Conservation (phyloP, 352 stramenopile genomes). For the Blastocystis sp. region DNA sequence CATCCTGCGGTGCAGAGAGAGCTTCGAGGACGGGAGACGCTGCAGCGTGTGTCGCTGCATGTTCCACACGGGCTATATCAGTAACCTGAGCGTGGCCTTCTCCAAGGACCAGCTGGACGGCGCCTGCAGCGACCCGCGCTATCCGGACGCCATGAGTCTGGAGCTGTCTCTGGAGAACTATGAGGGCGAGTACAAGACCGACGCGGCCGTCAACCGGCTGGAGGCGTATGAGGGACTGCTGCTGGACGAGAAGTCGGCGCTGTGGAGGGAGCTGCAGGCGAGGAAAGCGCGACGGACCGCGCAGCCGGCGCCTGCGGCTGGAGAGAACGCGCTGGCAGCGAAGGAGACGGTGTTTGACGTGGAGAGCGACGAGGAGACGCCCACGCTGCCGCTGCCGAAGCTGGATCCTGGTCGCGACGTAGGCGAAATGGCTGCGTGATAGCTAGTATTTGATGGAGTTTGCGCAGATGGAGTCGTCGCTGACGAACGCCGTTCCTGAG, state of each 20-base stretch:
- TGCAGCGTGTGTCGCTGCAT: constrained; percentile 46
- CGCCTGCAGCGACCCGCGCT: not conserved
- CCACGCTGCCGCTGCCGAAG: not conserved
- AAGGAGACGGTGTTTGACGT: constrained; percentile 7
- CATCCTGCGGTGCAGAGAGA: constrained; percentile 1
- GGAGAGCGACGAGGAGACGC: not conserved
- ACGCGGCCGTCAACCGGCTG: constrained; percentile 9
- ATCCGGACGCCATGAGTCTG: constrained; percentile 12
- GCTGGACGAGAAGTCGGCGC: not conserved
- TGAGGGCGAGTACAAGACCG: not conserved
- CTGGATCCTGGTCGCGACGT: constrained; percentile 17
- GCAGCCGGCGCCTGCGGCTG: not conserved
- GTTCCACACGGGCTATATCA: constrained; percentile 47
- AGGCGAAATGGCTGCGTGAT: not conserved
- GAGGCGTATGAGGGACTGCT: constrained; percentile 40
- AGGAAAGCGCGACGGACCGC: not conserved
- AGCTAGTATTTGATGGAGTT: constrained; percentile 13
- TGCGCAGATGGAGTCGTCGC: not conserved
- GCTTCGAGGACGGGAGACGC: not conserved
- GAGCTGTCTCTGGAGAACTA: not conserved
- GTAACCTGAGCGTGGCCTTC: not conserved
- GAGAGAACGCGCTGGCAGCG: not conserved
- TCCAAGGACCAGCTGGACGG: constrained; percentile 47
- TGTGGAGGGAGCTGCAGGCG: not conserved
- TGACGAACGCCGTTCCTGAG: not conserved